These are phyloP conservation scores for Hyphopichia buzzinii DNA, from an alignment of 1,139 yeast genomes.

Conservation along the genomic window DNA sequence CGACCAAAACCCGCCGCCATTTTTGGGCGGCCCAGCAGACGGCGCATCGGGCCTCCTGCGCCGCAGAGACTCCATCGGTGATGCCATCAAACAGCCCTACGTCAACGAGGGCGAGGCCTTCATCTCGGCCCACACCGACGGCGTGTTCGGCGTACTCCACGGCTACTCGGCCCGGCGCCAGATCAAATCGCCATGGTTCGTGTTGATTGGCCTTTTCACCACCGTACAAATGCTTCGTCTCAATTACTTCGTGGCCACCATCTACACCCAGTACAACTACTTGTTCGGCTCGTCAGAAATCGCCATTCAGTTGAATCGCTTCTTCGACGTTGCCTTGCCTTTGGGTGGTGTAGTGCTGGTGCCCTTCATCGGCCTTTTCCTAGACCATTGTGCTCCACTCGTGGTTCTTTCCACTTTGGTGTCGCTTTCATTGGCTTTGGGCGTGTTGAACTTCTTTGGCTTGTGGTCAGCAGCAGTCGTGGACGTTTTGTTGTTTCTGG, in stretches of 20 bases:
- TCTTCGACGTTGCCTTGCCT: constrained; percentile 46
- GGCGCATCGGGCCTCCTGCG: too few relatives aligned
- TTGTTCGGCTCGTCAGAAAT: constrained; percentile 26
- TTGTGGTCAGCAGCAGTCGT: constrained; percentile 28
- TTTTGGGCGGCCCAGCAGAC: constrained; percentile 12
- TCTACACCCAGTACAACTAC: constrained; percentile 44
- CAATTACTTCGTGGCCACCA: constrained; percentile 47
- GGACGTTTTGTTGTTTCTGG: constrained; percentile 39
- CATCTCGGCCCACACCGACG: constrained; percentile 35
- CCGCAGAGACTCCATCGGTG: constrained; percentile 47
- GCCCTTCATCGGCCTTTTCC: constrained; percentile 42
- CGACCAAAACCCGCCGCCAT: constrained; percentile 6
- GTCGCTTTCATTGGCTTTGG: constrained; percentile 31
- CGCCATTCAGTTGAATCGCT: constrained; percentile 32
- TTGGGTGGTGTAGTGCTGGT: constrained; percentile 43
- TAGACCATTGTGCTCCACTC: constrained; percentile 38
- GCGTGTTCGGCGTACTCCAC: constrained; percentile 43
- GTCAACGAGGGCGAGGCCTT: constrained; percentile 39
- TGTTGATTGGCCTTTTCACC: constrained; percentile 36
- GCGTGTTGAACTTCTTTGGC: constrained; percentile 37
- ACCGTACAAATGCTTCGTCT: constrained; percentile 45
- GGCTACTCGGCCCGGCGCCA: constrained; percentile 43
- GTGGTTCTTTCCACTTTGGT: constrained; percentile 30
- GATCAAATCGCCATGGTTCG: constrained; percentile 43
- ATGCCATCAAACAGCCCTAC: constrained; percentile 45